These are phyloP conservation scores for Colletotrichum filicis DNA, from an alignment of 2,329 filamentous ascomycete genomes.

Conservation along the genomic window DNA sequence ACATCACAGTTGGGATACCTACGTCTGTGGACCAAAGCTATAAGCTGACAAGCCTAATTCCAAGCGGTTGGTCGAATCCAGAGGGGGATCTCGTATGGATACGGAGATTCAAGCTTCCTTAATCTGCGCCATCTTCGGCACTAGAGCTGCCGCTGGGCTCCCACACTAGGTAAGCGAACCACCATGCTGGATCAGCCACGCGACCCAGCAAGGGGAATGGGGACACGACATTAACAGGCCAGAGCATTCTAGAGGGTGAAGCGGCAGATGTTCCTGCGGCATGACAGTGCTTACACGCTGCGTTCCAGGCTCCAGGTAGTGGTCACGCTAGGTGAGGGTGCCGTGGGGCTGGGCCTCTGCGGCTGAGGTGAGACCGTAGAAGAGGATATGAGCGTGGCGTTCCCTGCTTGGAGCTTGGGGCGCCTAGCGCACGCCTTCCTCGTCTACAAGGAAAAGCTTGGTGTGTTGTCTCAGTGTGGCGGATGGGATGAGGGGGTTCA, in stretches of 20 bases:
- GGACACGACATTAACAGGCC: not conserved
- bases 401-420: not conserved
- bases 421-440: not conserved
- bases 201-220: not conserved
- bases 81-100: not conserved
- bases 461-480: not conserved
- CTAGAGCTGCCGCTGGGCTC: not conserved
- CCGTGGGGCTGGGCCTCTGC: not conserved
- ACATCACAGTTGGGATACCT: not conserved
- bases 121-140: not conserved
- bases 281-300: not conserved
- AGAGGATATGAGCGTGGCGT: not conserved
- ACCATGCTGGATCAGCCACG: not conserved
- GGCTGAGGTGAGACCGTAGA: not conserved
- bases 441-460: not conserved
- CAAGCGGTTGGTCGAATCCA: not conserved
- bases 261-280: not conserved
- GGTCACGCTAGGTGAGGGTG: not conserved
- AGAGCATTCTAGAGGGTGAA: not conserved
- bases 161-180: not conserved
- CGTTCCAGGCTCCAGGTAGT: not conserved
- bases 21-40: not conserved
- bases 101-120: not conserved
- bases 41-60: not conserved
- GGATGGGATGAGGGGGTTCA: not conserved